Evolutionary conservation across 345 rosid species (phyloP).

Genomic region (Eucalyptus regnans): DNA sequence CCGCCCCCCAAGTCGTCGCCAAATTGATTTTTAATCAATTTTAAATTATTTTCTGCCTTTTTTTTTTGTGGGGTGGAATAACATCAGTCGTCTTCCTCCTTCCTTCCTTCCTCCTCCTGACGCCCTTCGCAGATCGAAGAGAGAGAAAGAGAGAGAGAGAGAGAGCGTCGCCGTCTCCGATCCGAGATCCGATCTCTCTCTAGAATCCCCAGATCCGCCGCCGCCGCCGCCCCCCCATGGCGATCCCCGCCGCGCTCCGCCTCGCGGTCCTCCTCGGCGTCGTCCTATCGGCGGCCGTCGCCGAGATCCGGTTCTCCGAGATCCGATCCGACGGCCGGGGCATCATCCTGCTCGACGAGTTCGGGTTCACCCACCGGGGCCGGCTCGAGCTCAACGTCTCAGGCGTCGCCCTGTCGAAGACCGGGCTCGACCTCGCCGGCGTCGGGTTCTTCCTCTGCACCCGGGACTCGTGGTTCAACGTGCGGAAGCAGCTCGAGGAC

Average conservation of each 20-base stretch:
- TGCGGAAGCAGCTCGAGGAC: conserved; percentile 65
- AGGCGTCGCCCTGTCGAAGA: conserved; percentile 36
- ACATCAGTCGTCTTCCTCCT: not conserved
- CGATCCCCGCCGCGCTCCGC: not conserved
- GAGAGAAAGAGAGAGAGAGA: not conserved
- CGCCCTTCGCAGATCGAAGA: not conserved
- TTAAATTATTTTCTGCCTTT: not conserved
- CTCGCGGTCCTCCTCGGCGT: not conserved
- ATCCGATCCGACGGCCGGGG: conserved; percentile 65
- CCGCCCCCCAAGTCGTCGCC: not conserved
- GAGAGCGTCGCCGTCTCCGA: not conserved
- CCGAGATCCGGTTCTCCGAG: conserved; percentile 65
- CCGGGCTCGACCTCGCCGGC: conserved; percentile 54
- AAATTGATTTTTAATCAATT: not conserved
- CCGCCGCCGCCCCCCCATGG: not conserved
- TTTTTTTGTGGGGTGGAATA: not conserved
- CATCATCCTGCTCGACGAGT: conserved; percentile 71
- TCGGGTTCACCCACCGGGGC: conserved; percentile 87
- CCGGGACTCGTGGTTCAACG: conserved; percentile 69
- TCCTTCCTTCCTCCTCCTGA: not conserved
- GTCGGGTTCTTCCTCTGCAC: conserved; percentile 97
- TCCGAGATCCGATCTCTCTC: not conserved
- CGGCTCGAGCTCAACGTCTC: conserved; percentile 69
- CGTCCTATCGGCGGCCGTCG: not conserved
- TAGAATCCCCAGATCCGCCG: not conserved